phyloP scores from a whole-genome alignment of 805 yeast species.

The Scheffersomyces spartinae region DNA sequence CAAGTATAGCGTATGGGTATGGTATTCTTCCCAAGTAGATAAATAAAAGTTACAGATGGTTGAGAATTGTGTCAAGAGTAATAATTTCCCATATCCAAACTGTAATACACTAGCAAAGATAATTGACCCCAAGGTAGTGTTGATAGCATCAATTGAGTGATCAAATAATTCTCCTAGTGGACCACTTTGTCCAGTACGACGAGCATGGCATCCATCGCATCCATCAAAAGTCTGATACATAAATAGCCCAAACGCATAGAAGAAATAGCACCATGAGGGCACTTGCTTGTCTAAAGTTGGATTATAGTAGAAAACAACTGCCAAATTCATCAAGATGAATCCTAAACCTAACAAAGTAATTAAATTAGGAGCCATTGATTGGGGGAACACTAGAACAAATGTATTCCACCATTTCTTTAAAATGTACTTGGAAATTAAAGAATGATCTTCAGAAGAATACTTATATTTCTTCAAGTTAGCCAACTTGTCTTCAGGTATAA shows the following conservation, averaged over 20 bases:
- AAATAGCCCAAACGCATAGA: conserved; percentile 74
- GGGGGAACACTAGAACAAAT: conserved; percentile 67
- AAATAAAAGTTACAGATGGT: conserved; percentile 72
- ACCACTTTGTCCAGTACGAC: conserved; percentile 90
- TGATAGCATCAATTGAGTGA: conserved; percentile 66
- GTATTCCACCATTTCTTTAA: conserved; percentile 75
- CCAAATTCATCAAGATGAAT: conserved; percentile 55
- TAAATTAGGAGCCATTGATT: conserved; percentile 87
- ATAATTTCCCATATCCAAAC: conserved; percentile 55
- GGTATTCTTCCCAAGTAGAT: conserved; percentile 93
- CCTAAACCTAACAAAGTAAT: conserved; percentile 71
- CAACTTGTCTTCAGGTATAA: conserved; percentile 42
- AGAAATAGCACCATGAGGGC: conserved; percentile 69
- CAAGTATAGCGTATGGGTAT: conserved; percentile 71
- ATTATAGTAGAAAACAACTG: conserved; percentile 59
- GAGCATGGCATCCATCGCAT: conserved; percentile 91
- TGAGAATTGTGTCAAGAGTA: conserved; percentile 59
- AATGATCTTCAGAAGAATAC: conserved; percentile 72
- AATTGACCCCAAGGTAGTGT: conserved; percentile 70
- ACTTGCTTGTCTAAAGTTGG: conserved; percentile 47
- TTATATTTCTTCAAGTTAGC: conserved; percentile 46
- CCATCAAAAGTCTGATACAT: conserved; percentile 94
- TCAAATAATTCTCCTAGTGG: conserved; percentile 93
- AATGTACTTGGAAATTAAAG: conserved; percentile 61
- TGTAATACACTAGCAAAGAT: conserved; percentile 70